A percentile compares a stretch with the other conserved stretches of the same genome.
phyloP scores from a whole-genome alignment of 2,329 filamentous ascomycete genomes.

The Lasiodiplodia sp. region DNA sequence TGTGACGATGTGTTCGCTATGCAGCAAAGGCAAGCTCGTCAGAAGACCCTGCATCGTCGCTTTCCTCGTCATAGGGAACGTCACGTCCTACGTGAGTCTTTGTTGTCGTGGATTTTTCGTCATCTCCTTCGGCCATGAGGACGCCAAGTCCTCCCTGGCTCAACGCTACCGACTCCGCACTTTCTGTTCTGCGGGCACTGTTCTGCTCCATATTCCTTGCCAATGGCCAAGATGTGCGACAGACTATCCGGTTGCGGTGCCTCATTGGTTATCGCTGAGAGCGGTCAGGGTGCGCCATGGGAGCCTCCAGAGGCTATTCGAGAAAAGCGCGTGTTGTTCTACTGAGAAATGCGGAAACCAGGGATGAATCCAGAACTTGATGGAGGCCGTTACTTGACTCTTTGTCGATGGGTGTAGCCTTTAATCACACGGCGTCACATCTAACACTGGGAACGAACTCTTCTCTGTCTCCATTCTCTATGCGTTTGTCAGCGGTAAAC shows the following conservation, averaged over 20 bases:
- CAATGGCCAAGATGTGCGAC: not conserved
- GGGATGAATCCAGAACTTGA: not conserved
- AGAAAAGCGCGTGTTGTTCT: not conserved
- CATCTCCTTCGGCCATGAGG: not conserved
- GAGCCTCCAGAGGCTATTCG: not conserved
- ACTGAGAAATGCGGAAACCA: not conserved
- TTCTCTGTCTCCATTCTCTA: not conserved
- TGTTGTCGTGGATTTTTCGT: not conserved
- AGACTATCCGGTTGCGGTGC: not conserved
- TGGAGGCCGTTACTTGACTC: not conserved
- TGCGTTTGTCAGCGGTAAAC: not conserved
- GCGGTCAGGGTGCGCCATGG: slow-evolving; percentile 11
- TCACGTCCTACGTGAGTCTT: not conserved
- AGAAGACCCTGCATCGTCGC: slow-evolving; percentile 1
- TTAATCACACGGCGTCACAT: not conserved
- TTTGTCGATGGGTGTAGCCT: not conserved
- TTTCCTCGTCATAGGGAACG: not conserved
- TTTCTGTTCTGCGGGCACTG: not conserved
- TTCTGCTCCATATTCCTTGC: not conserved
- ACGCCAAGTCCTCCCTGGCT: slow-evolving; percentile 10
- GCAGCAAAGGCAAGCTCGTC: not conserved
- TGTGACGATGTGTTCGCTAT: not conserved
- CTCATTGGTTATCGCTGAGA: slow-evolving; percentile 2
- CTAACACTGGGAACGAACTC: not conserved
- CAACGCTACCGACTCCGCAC: not conserved